phyloP scores from a whole-genome alignment of 139 green algal species.

The Ulvella scutata region DNA sequence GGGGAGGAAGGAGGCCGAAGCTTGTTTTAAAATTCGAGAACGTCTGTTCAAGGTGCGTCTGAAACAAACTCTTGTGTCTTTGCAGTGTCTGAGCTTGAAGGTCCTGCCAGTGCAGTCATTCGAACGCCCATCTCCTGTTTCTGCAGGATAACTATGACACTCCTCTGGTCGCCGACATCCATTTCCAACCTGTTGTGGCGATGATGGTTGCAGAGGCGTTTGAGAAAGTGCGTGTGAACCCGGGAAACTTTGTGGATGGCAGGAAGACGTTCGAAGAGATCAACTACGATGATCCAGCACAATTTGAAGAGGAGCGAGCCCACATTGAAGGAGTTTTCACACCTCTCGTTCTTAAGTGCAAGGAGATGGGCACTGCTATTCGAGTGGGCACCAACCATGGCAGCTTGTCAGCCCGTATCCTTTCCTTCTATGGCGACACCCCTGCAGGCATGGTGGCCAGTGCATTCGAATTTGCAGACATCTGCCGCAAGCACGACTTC shows the following conservation, averaged over 20 bases:
- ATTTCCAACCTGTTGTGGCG: slow-evolving; percentile 91
- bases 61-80: not conserved
- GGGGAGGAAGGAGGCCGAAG: slow-evolving; percentile 80
- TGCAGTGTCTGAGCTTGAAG: not conserved
- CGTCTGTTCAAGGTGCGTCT: slow-evolving; percentile 69
- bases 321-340: slow-evolving; percentile 85
- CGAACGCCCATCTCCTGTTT: too few relatives aligned
- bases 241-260: slow-evolving; percentile 95
- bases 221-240: slow-evolving; percentile 93
- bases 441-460: slow-evolving; percentile 83
- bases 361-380: slow-evolving; percentile 74
- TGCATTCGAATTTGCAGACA: slow-evolving; percentile 92
- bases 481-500: slow-evolving; percentile 94
- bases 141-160: slow-evolving; percentile 65
- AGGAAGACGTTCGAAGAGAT: slow-evolving; percentile 84
- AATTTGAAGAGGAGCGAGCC: slow-evolving; percentile 76
- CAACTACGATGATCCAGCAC: slow-evolving; percentile 75
- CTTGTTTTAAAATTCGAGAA: slow-evolving; percentile 84
- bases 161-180: slow-evolving; percentile 96
- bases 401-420: slow-evolving; percentile 84
- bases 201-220: slow-evolving; percentile 96
- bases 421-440: slow-evolving; percentile 90
- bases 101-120: too few relatives aligned
- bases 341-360: slow-evolving; percentile 96
- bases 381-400: slow-evolving; percentile 99